Conservation (phyloP, 805 yeast species). For the Spathaspora boniae region DNA sequence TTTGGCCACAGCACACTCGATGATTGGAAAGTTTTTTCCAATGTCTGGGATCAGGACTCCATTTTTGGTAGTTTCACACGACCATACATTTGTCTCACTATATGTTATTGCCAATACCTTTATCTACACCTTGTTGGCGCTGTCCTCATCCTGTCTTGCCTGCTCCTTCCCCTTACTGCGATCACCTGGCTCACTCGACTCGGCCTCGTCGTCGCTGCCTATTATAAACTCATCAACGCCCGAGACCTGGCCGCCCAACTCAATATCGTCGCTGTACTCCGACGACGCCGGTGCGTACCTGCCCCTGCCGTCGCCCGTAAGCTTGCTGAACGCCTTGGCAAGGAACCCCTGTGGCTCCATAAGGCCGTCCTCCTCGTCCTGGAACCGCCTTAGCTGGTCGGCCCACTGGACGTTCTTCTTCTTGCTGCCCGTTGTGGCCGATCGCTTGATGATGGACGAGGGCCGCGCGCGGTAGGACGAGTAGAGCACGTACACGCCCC, state of each 20-base stretch:
- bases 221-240: constrained; percentile 42
- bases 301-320: constrained; percentile 23
- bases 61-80: too few species aligned
- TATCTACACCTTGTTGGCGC: too few species aligned
- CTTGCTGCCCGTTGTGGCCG: constrained; percentile 17
- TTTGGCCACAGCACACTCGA: too few species aligned
- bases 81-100: too few species aligned
- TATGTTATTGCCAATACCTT: too few species aligned
- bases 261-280: constrained; percentile 34
- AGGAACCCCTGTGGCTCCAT: constrained; percentile 42
- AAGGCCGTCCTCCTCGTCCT: constrained; percentile 27
- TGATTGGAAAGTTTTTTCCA: too few species aligned
- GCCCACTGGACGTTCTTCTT: constrained; percentile 49
- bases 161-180: background rate
- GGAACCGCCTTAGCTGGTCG: constrained; percentile 36
- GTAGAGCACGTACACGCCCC: constrained; percentile 41
- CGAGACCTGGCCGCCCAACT: constrained; percentile 30
- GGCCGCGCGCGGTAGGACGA: constrained; percentile 36
- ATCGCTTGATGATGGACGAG: constrained; percentile 37
- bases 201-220: constrained; percentile 46
- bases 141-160: background rate
- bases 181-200: too few species aligned
- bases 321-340: constrained; percentile 30
- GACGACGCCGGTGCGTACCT: constrained; percentile 23
- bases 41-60: too few species aligned